A percentile compares a stretch with the other conserved stretches of the same genome.
phyloP scores from a whole-genome alignment of 768 basidiomycete species.

The Coprinellus micaceus region DNA sequence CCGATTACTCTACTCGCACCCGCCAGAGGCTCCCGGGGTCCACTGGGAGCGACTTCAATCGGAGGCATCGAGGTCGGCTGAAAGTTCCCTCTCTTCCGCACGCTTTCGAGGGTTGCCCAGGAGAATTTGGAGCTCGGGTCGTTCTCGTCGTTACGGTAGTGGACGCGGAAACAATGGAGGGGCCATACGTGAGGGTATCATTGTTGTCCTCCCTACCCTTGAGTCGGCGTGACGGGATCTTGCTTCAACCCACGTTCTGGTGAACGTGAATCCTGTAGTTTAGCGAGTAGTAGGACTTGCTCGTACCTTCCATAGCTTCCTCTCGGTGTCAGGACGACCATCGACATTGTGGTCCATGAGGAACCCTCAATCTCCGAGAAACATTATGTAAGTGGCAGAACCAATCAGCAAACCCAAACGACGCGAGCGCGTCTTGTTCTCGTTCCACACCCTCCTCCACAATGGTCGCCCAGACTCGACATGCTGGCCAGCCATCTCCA shows the following conservation, averaged over 20 bases:
- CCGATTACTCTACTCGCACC: neutral
- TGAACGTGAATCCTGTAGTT: neutral
- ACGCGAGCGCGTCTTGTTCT: constrained; percentile 31
- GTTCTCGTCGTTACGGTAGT: neutral
- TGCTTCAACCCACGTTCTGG: neutral
- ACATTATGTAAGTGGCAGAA: neutral
- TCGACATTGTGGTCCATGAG: neutral
- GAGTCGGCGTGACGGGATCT: constrained; percentile 15
- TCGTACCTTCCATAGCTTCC: neutral
- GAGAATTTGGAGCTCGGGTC: constrained; percentile 9
- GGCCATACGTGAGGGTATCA: constrained; percentile 10
- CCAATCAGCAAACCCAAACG: constrained; percentile 37
- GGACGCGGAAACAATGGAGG: neutral
- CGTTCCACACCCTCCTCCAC: constrained; percentile 15
- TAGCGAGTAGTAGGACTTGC: neutral
- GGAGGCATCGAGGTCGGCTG: neutral
- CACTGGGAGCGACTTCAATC: neutral
- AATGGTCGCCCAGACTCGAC: constrained; percentile 77
- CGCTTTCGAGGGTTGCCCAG: constrained; percentile 7
- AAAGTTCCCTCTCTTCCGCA: neutral
- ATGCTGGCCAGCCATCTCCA: constrained; percentile 45
- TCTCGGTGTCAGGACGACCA: neutral
- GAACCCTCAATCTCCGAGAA: neutral
- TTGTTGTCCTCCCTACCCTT: constrained; percentile 10
- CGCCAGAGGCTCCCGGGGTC: neutral